Percentiles rank a stretch among this genome's conserved stretches.
Conservation (phyloP, 768 basidiomycete species). For the Nidularia pulvinata region DNA sequence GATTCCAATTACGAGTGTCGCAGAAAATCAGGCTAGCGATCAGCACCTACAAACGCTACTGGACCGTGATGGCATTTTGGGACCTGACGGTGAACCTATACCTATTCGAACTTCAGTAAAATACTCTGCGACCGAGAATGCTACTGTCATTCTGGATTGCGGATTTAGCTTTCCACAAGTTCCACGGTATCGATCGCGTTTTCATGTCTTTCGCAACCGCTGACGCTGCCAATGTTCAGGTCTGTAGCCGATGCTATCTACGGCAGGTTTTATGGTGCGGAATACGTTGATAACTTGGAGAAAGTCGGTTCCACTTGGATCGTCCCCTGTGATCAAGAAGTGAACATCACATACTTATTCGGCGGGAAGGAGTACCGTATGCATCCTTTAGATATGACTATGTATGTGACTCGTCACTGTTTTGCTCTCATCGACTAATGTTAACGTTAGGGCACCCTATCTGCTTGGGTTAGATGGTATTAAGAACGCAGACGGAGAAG, state of each 20-base stretch:
- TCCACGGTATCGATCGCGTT: conserved; percentile 36
- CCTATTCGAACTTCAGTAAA: conserved; percentile 42
- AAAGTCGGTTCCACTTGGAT: conserved; percentile 51
- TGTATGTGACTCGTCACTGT: too few species aligned
- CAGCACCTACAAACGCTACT: conserved; percentile 71
- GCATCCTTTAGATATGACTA: conserved; percentile 65
- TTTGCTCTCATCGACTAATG: too few species aligned
- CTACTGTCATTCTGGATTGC: conserved; percentile 66
- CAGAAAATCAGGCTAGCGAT: conserved; percentile 24
- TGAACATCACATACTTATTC: conserved; percentile 69
- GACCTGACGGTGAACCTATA: conserved; percentile 55
- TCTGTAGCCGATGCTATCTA: conserved; percentile 63
- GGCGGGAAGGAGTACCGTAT: conserved; percentile 55
- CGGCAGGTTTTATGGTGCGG: conserved; percentile 49
- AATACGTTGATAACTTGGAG: conserved; percentile 34
- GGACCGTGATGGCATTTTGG: conserved; percentile 61
- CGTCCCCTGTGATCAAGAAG: conserved; percentile 60
- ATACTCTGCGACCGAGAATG: conserved; percentile 36
- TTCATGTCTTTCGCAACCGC: conserved; percentile 5
- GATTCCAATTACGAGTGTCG: conserved; percentile 42
- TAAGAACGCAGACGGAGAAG: conserved; percentile 25
- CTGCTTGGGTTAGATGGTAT: too few species aligned
- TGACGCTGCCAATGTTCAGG: conserved; percentile 23
- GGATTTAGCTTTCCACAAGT: conserved; percentile 72
- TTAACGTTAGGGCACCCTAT: too few species aligned